Conservation (phyloP, 2,329 filamentous ascomycete genomes). For the Polychaeton citri region DNA sequence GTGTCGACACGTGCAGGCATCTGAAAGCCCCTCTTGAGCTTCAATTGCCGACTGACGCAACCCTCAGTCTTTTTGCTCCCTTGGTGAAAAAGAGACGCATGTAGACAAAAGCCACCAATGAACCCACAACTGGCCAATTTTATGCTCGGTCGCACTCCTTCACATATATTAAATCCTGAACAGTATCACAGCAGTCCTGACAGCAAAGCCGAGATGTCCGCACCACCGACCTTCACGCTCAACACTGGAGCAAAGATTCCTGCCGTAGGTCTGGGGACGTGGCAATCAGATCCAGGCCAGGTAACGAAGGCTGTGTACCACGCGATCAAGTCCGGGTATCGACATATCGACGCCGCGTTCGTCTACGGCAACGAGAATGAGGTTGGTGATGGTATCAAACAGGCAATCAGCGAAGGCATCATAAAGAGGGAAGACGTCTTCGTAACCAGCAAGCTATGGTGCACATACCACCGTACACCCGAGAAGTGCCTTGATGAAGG, state of each 20-base stretch:
- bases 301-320: slow-evolving; percentile 35
- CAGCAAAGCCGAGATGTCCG: slow-evolving; percentile 12
- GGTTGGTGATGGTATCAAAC: slow-evolving; percentile 63
- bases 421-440: slow-evolving; percentile 69
- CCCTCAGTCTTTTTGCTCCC: no score
- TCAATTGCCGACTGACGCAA: slow-evolving; percentile 1
- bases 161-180: slow-evolving; percentile 14
- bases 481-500: slow-evolving; percentile 60
- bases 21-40: not conserved
- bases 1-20: no score
- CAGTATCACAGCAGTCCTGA: slow-evolving; percentile 8
- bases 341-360: slow-evolving; percentile 57
- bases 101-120: slow-evolving; percentile 8
- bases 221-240: slow-evolving; percentile 20
- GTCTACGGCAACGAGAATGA: slow-evolving; percentile 74
- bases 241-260: slow-evolving; percentile 27
- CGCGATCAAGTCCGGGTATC: slow-evolving; percentile 36
- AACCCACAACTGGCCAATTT: slow-evolving; percentile 19
- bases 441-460: slow-evolving; percentile 77
- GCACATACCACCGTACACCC: slow-evolving; percentile 58
- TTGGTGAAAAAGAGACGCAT: no score
- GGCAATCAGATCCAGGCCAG: slow-evolving; percentile 28
- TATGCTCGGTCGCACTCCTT: slow-evolving; percentile 15
- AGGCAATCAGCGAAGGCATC: slow-evolving; percentile 53
- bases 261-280: slow-evolving; percentile 25